Evolutionary conservation across 2,329 filamentous ascomycete species (phyloP).

Genomic region (Balansia obtecta): DNA sequence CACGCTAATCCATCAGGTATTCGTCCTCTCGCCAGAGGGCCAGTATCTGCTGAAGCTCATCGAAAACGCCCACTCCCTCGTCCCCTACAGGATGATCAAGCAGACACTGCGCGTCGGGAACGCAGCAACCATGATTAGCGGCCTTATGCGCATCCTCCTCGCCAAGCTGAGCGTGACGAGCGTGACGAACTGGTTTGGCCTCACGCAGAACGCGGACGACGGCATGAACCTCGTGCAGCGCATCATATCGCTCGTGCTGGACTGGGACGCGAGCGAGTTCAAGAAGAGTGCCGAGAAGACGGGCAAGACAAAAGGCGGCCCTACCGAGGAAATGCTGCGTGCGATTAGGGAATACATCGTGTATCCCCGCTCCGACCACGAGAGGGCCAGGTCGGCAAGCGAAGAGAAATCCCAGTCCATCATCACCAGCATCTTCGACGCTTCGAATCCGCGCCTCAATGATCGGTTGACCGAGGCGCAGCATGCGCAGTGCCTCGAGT

Average conservation of each 20-base stretch:
- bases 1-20: slow-evolving; percentile 60
- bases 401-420: slow-evolving; percentile 43
- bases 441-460: slow-evolving; percentile 31
- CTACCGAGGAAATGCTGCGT: slow-evolving; percentile 47
- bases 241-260: slow-evolving; percentile 60
- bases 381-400: slow-evolving; percentile 45
- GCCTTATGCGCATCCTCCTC: slow-evolving; percentile 58
- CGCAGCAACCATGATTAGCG: slow-evolving; percentile 70
- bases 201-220: slow-evolving; percentile 58
- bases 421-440: slow-evolving; percentile 50
- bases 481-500: slow-evolving; percentile 54
- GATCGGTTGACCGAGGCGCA: slow-evolving; percentile 42
- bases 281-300: slow-evolving; percentile 52
- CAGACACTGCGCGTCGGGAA: slow-evolving; percentile 68
- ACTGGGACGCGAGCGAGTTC: slow-evolving; percentile 62
- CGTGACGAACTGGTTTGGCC: slow-evolving; percentile 67
- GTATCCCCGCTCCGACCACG: slow-evolving; percentile 41
- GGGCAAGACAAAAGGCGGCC: slow-evolving; percentile 45
- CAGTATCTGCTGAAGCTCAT: slow-evolving; percentile 60
- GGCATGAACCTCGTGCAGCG: slow-evolving; percentile 72
- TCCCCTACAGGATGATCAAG: slow-evolving; percentile 59
- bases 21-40: slow-evolving; percentile 63
- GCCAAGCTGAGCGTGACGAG: slow-evolving; percentile 66
- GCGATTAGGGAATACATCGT: slow-evolving; percentile 47
- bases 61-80: slow-evolving; percentile 54